Evolutionary conservation across 257 asterid species (phyloP).

Genomic region (Ocimum tenuiflorum): DNA sequence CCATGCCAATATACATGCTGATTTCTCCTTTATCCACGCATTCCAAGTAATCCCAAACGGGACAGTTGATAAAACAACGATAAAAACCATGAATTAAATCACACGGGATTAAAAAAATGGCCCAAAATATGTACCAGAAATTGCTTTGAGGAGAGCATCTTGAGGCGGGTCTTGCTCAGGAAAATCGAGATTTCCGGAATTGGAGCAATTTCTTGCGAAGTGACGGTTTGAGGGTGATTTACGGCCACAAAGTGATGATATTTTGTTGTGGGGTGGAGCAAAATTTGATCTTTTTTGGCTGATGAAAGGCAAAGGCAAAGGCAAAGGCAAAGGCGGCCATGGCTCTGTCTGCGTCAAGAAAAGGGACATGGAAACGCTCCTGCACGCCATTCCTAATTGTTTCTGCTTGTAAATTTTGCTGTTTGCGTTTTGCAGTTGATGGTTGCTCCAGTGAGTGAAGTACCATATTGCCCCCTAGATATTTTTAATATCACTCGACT

Average conservation of each 20-base stretch:
- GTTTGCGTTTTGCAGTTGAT: neutral
- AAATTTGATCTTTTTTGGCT: neutral
- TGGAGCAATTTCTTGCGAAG: slow-evolving; percentile 1
- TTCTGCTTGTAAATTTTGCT: neutral
- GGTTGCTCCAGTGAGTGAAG: too few species aligned
- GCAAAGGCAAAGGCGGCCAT: neutral
- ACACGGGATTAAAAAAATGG: neutral
- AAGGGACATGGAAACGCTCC: neutral
- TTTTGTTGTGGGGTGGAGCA: neutral
- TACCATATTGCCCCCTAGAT: too few species aligned
- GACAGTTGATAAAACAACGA: neutral
- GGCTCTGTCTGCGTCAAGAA: neutral
- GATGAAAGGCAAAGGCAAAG: too few species aligned
- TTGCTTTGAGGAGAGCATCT: slow-evolving; percentile 64
- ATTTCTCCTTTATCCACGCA: neutral
- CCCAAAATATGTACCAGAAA: slow-evolving; percentile 37
- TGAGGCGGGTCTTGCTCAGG: slow-evolving; percentile 49
- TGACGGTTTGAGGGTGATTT: neutral
- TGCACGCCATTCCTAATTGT: slow-evolving; percentile 3
- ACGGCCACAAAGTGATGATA: neutral
- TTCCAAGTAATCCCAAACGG: neutral
- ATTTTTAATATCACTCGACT: too few species aligned
- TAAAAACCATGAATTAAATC: too few species aligned
- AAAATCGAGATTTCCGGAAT: slow-evolving; percentile 16
- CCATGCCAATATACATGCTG: too few species aligned